Percentiles rank a stretch among this genome's conserved stretches.
These are phyloP conservation scores for Heterobasidion annosum DNA, from an alignment of 1,284 basidiomycete genomes.

Conservation along the genomic window DNA sequence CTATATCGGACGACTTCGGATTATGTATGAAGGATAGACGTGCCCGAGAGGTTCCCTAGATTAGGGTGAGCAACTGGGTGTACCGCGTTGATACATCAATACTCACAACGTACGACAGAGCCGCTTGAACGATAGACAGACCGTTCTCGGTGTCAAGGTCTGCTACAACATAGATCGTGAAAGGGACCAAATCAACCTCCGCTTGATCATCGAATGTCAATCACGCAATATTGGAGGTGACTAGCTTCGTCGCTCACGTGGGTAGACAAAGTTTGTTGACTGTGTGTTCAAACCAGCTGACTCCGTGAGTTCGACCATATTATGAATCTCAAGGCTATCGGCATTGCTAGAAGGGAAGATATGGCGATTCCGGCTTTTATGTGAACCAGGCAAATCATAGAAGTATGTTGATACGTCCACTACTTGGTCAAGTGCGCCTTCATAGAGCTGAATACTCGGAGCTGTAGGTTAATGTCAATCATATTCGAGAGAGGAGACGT, in stretches of 20 bases:
- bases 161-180: slow-evolving; percentile 66
- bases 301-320: slow-evolving; percentile 40
- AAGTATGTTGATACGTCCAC: slow-evolving; percentile 66
- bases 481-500: not conserved
- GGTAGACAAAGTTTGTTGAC: slow-evolving; percentile 51
- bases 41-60: not conserved
- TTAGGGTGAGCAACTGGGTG: not conserved
- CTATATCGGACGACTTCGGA: slow-evolving; percentile 21
- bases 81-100: not conserved
- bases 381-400: slow-evolving; percentile 79
- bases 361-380: slow-evolving; percentile 60
- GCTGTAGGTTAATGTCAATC: not conserved
- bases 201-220: slow-evolving; percentile 12
- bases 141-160: slow-evolving; percentile 70
- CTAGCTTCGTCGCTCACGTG: slow-evolving; percentile 28
- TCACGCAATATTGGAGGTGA: not conserved
- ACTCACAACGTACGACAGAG: slow-evolving; percentile 58
- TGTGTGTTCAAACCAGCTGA: slow-evolving; percentile 27
- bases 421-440: slow-evolving; percentile 42
- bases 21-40: slow-evolving; percentile 58
- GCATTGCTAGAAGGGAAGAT: slow-evolving; percentile 45
- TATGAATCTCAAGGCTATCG: slow-evolving; percentile 39
- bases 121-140: slow-evolving; percentile 45
- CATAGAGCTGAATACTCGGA: slow-evolving; percentile 43
- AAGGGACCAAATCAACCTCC: slow-evolving; percentile 26